Evolutionary conservation across 2,329 filamentous ascomycete species (phyloP).

Genomic region (Fusarium lateritium): DNA sequence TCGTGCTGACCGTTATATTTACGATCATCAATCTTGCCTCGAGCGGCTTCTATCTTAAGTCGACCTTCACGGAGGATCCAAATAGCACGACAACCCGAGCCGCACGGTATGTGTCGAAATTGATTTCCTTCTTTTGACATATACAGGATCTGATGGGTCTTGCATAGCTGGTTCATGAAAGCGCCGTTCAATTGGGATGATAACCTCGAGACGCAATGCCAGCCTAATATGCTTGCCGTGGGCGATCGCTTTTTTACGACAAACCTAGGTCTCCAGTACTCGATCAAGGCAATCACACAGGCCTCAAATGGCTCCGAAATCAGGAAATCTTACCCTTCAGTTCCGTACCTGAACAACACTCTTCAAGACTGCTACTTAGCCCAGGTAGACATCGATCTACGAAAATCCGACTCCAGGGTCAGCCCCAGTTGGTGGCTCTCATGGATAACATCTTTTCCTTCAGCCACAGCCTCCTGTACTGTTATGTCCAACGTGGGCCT

Average conservation of each 20-base stretch:
- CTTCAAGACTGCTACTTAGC: constrained; percentile 21
- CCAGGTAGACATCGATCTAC: constrained; percentile 4
- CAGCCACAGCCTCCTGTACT: constrained; percentile 17
- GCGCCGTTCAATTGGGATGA: constrained; percentile 26
- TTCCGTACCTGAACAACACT: constrained; percentile 23
- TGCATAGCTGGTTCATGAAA: constrained; percentile 34
- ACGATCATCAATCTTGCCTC: constrained; percentile 33
- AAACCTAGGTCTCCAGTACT: constrained; percentile 14
- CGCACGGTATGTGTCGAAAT: neutral
- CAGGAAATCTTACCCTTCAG: constrained; percentile 1
- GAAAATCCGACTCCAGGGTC: constrained; percentile 6
- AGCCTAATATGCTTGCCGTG: constrained; percentile 26
- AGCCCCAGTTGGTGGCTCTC: constrained; percentile 22
- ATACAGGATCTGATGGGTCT: neutral
- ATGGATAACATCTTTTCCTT: constrained; percentile 5
- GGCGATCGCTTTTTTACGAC: constrained; percentile 33
- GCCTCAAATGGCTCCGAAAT: neutral
- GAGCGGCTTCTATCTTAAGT: constrained; percentile 26
- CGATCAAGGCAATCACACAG: constrained; percentile 15
- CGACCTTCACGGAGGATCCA: constrained; percentile 21
- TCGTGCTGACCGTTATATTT: constrained; percentile 11
- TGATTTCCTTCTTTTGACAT: neutral
- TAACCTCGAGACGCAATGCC: constrained; percentile 15
- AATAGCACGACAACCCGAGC: constrained; percentile 6
- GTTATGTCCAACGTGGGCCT: constrained; percentile 1